Conservation (phyloP, 768 basidiomycete species). For the Psilocybe azurescens region DNA sequence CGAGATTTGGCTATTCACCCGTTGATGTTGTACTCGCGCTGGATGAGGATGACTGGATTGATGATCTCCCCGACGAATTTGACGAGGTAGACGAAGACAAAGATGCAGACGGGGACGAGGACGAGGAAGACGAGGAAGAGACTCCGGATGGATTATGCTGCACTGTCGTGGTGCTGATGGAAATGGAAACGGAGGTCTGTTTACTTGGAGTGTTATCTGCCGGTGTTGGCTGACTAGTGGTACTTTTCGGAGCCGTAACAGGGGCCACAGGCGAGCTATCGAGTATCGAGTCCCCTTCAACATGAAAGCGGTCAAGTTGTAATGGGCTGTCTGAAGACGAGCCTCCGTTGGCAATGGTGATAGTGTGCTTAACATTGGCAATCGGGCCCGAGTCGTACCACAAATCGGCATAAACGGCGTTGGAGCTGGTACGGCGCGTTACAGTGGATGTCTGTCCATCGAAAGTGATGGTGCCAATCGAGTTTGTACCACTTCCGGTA, state of each 20-base stretch:
- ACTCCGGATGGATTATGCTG: neutral
- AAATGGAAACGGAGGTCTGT: neutral
- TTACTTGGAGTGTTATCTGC: neutral
- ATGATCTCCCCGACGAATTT: neutral
- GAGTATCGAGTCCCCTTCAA: neutral
- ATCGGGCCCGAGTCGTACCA: conserved; percentile 9
- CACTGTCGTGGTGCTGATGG: neutral
- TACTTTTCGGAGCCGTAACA: neutral
- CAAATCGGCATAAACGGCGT: conserved; percentile 5
- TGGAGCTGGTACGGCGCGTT: neutral
- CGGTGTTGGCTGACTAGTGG: neutral
- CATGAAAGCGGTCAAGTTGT: conserved; percentile 5
- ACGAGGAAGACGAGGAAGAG: neutral
- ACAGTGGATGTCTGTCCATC: conserved; percentile 9
- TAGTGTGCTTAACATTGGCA: conserved; percentile 1
- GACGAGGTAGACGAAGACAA: neutral
- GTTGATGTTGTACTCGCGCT: neutral
- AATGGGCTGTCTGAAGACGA: conserved; percentile 11
- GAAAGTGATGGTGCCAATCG: neutral
- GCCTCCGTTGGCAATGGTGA: conserved; percentile 10
- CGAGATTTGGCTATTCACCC: neutral
- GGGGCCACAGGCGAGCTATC: neutral
- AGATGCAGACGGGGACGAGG: neutral
- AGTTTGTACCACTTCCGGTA: conserved; percentile 2
- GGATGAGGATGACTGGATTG: neutral